Percentiles rank a stretch among this genome's conserved stretches.
These are phyloP conservation scores for Spinacia oleracea DNA, from an alignment of 179 eudicot genomes.

Conservation along the genomic window DNA sequence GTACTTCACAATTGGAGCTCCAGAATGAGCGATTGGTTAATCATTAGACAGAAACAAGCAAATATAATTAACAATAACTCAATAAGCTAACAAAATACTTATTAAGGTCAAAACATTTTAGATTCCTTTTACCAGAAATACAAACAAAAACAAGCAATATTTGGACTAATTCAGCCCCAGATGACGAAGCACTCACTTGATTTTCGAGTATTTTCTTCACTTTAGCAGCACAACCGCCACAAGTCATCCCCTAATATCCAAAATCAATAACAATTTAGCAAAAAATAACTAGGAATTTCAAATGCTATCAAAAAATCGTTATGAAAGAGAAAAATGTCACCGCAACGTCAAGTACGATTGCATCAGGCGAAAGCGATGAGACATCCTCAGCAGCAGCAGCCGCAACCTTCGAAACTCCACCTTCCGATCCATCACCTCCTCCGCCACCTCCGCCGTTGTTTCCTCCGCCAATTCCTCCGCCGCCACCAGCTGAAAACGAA, in stretches of 20 bases:
- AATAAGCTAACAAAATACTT: background rate
- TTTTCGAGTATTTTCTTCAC: constrained; percentile 91
- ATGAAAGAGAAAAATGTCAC: constrained; percentile 32
- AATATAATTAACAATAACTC: background rate
- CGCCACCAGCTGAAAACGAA: constrained; percentile 50
- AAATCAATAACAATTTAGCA: background rate
- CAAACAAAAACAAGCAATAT: background rate
- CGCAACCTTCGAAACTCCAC: constrained; percentile 41
- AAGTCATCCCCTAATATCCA: constrained; percentile 79
- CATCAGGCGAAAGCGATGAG: constrained; percentile 60
- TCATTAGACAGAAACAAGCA: background rate
- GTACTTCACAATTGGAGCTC: background rate
- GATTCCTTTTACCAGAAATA: background rate
- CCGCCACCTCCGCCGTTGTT: constrained; percentile 48
- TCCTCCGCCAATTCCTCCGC: constrained; percentile 46
- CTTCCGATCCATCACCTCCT: constrained; percentile 45
- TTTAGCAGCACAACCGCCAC: constrained; percentile 95
- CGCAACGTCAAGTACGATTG: constrained; percentile 79
- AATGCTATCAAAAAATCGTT: background rate
- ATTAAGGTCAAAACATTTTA: background rate
- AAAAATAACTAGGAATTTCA: background rate
- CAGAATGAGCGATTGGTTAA: background rate
- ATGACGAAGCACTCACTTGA: constrained; percentile 52
- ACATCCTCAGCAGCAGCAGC: constrained; percentile 50
- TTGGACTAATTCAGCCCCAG: background rate